Evolutionary conservation across 2,329 filamentous ascomycete genomes (phyloP).

Genomic region (Xylariales sp.): DNA sequence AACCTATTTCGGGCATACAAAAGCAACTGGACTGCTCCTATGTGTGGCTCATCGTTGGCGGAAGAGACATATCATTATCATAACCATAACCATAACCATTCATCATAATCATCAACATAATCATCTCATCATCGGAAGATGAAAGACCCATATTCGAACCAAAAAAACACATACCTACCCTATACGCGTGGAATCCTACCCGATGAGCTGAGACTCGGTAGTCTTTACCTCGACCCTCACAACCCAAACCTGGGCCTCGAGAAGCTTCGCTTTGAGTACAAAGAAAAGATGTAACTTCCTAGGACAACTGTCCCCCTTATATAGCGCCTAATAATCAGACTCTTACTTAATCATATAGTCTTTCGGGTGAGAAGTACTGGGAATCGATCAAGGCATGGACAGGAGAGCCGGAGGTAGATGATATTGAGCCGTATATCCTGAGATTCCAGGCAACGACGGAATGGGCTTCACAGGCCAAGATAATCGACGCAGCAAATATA

Average conservation of each 20-base stretch:
- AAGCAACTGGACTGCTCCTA: conserved; percentile 16
- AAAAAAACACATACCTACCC: conserved; percentile 33
- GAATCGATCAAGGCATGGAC: conserved; percentile 27
- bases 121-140: conserved; percentile 11
- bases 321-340: neutral
- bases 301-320: neutral
- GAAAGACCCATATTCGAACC: conserved; percentile 28
- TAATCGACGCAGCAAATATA: conserved; percentile 24
- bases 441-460: conserved; percentile 24
- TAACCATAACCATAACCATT: neutral
- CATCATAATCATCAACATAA: neutral
- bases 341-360: conserved; percentile 16
- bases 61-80: conserved; percentile 13
- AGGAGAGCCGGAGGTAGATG: conserved; percentile 31
- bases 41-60: neutral
- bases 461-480: conserved; percentile 31
- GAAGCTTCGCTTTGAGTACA: conserved; percentile 33
- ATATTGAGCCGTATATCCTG: conserved; percentile 31
- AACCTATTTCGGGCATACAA: conserved; percentile 11
- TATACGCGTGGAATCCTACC: conserved; percentile 32
- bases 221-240: conserved; percentile 29
- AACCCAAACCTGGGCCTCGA: conserved; percentile 35
- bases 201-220: conserved; percentile 33
- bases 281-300: conserved; percentile 21
- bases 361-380: conserved; percentile 30